Evolutionary conservation across 2,329 filamentous ascomycete species (phyloP).

Genomic region (Penicillium corylophilum): DNA sequence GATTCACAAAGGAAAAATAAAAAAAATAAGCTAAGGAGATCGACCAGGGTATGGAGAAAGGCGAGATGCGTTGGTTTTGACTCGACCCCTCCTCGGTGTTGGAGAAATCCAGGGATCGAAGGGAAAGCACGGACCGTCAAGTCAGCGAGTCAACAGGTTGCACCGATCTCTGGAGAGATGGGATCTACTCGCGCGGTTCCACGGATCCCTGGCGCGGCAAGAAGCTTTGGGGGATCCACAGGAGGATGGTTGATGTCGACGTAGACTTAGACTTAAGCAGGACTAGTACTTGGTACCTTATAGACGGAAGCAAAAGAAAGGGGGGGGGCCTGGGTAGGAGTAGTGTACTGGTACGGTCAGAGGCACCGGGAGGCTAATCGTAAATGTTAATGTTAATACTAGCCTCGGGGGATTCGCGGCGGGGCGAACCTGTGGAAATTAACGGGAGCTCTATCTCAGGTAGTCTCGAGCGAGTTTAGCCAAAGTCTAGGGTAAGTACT

Average conservation of each 20-base stretch:
- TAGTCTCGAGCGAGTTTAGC: too few species aligned
- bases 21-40: conserved; percentile 25
- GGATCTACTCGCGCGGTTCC: conserved; percentile 26
- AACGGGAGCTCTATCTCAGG: background rate
- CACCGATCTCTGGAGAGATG: conserved; percentile 26
- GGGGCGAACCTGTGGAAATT: conserved; percentile 6
- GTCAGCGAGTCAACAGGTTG: conserved; percentile 25
- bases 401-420: conserved; percentile 12
- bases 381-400: conserved; percentile 15
- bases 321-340: background rate
- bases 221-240: conserved; percentile 21
- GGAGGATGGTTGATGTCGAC: background rate
- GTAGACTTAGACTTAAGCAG: background rate
- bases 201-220: conserved; percentile 29
- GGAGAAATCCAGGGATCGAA: conserved; percentile 20
- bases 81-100: conserved; percentile 22
- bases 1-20: conserved; percentile 16
- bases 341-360: background rate
- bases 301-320: background rate
- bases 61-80: conserved; percentile 22
- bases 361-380: conserved; percentile 16
- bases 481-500: too few species aligned
- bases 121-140: conserved; percentile 22
- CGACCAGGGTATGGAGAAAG: conserved; percentile 31
- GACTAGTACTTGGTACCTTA: too few species aligned